Base-by-base conservation (phyloP, 345 rosid species). In the Bruguiera sexangula region DNA sequence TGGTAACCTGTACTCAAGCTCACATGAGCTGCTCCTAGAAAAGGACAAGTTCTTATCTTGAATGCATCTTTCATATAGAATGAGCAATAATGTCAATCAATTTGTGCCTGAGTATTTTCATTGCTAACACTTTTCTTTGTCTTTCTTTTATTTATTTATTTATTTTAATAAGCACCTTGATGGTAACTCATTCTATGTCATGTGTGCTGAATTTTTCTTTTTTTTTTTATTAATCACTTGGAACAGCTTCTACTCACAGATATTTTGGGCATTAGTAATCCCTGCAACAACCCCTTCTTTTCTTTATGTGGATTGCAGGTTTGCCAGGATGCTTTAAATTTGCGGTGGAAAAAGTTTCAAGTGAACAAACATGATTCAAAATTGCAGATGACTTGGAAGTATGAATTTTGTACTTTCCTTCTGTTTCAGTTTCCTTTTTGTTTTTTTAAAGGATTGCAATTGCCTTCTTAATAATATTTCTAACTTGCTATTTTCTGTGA, bases 341-440 rank as follows among this genome's bases (percentile, higher is more conserved):
- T 71, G 65, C 86, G 97, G 51, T 70, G 84, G 86, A 65, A 53
- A 27, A 95, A 92, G 83, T 95, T 88, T 71, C 77, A 82, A 51
- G 85, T 90, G 66, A 95, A 86, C 73, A 84, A 84, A 54, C 57
- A 78, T 56, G 78, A 73, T 74, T 79, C 86, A 74, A 89, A 73
- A 77, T 88, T 90, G 29, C 85, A 87, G 65, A 76, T 89, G 69
- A 95, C 96, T 71, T 89, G 95, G 93, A 83, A 86, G 99, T 92
- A 90, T 72, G 88, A 21, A 36, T 78, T 76, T 32, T 59, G 21
- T 62, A 54, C 6, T 50, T 26, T 16, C 16, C 48, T 20, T 29
- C 19, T 15, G 27, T 7, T 66, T 43, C 6, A 8, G 62, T 8
- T 34, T 62, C 29, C 29, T 26, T 37, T 63, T 63, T 69, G 37